phyloP scores from a whole-genome alignment of 2,329 filamentous ascomycete species.

The Daldinia sp. region DNA sequence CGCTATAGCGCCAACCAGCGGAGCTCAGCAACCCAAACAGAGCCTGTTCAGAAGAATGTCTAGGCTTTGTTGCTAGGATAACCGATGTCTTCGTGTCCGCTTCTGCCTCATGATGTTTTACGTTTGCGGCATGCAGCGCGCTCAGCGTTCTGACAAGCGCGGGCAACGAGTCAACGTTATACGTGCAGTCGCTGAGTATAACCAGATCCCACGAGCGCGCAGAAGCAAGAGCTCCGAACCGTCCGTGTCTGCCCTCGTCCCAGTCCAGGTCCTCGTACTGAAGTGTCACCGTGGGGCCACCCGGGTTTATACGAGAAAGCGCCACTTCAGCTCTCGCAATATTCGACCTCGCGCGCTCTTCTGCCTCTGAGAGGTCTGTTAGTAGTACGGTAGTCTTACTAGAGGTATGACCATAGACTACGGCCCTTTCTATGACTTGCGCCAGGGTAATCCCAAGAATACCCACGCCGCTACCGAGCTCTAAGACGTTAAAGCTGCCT shows the following conservation, averaged over 20 bases:
- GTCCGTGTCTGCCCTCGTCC: slow-evolving; percentile 62
- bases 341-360: slow-evolving; percentile 62
- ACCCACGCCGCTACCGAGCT: slow-evolving; percentile 69
- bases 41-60: slow-evolving; percentile 65
- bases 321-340: slow-evolving; percentile 51
- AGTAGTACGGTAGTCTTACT: slow-evolving; percentile 56
- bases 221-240: slow-evolving; percentile 57
- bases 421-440: slow-evolving; percentile 48
- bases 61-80: slow-evolving; percentile 67
- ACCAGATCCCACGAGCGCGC: slow-evolving; percentile 64
- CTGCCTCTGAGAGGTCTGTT: slow-evolving; percentile 68
- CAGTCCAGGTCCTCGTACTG: slow-evolving; percentile 69
- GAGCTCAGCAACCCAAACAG: slow-evolving; percentile 62
- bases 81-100: slow-evolving; percentile 55
- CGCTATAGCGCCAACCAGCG: slow-evolving; percentile 59
- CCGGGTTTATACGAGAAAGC: neutral
- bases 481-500: slow-evolving; percentile 59
- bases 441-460: slow-evolving; percentile 66
- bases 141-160: slow-evolving; percentile 66
- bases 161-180: slow-evolving; percentile 68
- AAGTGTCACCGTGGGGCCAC: slow-evolving; percentile 42
- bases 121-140: slow-evolving; percentile 59
- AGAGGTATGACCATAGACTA: slow-evolving; percentile 31
- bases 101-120: slow-evolving; percentile 14
- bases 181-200: slow-evolving; percentile 71